These are phyloP conservation scores for Calonectria pseudoturangicola DNA, from an alignment of 2,329 filamentous ascomycete genomes.

Conservation along the genomic window DNA sequence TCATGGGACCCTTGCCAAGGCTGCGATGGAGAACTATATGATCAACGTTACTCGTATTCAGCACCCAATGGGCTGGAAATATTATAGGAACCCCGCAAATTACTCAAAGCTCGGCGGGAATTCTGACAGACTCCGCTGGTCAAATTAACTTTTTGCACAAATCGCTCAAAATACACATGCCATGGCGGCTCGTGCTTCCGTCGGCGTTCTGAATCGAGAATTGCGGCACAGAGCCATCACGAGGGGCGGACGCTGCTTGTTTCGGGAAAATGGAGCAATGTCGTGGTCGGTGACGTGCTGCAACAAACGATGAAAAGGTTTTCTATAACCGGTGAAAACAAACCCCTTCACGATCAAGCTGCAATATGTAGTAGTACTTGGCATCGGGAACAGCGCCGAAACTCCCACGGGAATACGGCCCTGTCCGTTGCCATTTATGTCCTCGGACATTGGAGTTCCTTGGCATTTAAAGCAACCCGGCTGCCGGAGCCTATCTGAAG, in stretches of 20 bases:
- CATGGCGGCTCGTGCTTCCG: neutral
- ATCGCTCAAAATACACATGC: conserved; percentile 10
- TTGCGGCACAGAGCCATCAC: neutral
- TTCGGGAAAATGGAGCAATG: conserved; percentile 2
- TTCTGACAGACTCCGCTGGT: neutral
- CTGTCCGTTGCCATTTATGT: conserved; percentile 6
- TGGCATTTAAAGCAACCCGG: conserved; percentile 12
- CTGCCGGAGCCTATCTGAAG: neutral
- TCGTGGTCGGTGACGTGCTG: neutral
- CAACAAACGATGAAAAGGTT: neutral
- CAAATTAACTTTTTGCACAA: conserved; percentile 15
- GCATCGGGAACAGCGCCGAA: neutral
- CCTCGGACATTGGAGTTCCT: conserved; percentile 18
- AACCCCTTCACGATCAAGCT: neutral
- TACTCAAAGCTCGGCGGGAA: neutral
- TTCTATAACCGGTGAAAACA: neutral
- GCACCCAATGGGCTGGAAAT: neutral
- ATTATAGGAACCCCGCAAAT: neutral
- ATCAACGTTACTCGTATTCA: conserved; percentile 3
- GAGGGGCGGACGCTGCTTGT: neutral
- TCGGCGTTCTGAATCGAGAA: neutral
- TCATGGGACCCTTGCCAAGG: neutral
- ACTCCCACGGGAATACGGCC: neutral
- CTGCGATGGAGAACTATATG: neutral
- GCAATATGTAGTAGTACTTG: neutral